Percentiles rank a stretch among this genome's conserved stretches.
These are phyloP conservation scores for Evernia prunastri DNA, from an alignment of 495 filamentous ascomycete genomes.

Conservation along the genomic window DNA sequence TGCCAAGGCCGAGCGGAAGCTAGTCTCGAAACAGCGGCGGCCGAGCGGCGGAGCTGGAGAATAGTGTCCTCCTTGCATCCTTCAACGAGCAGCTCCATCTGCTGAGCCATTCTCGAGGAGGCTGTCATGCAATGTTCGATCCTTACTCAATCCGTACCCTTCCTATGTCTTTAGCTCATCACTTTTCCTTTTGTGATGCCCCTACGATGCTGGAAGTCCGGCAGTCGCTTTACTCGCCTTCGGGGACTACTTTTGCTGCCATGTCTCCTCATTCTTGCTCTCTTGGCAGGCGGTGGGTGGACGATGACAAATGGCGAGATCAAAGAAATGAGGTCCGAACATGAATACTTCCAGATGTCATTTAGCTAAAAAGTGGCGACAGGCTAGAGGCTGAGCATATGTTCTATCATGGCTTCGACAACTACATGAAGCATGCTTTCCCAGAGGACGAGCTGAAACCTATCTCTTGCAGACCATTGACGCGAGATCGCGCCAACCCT, in stretches of 20 bases:
- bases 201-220: slow-evolving; percentile 13
- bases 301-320: slow-evolving; percentile 26
- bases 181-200: slow-evolving; percentile 18
- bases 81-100: background rate
- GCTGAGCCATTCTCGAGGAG: background rate
- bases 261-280: slow-evolving; percentile 15
- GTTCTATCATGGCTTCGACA: slow-evolving; percentile 96
- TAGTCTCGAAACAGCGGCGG: background rate
- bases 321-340: slow-evolving; percentile 23
- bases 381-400: slow-evolving; percentile 78
- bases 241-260: slow-evolving; percentile 12
- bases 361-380: slow-evolving; percentile 11
- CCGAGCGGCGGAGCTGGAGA: background rate
- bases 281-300: slow-evolving; percentile 14
- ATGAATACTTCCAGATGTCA: background rate
- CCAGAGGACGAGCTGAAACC: slow-evolving; percentile 95
- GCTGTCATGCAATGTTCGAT: slow-evolving; percentile 16
- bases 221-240: slow-evolving; percentile 13
- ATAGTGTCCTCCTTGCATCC: slow-evolving; percentile 4
- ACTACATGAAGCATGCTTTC: slow-evolving; percentile 89
- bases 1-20: slow-evolving; percentile 8
- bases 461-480: slow-evolving; percentile 74
- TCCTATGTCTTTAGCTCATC: slow-evolving; percentile 16
- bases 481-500: slow-evolving; percentile 72
- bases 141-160: background rate